Evolutionary conservation across 306 rosid genomes (phyloP).

Genomic region (Cucurbita moschata): DNA sequence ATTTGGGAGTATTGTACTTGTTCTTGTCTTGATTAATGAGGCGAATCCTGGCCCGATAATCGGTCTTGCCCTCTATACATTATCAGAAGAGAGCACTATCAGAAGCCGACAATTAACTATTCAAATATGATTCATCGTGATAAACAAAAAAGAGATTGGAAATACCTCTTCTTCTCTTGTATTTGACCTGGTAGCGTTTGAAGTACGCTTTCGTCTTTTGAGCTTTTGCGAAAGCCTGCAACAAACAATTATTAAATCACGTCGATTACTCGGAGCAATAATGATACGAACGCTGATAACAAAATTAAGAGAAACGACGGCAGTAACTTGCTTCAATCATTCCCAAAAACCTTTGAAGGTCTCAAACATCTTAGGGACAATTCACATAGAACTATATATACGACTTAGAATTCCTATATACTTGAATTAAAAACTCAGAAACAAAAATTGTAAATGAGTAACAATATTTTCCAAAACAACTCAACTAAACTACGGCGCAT

Average conservation of each 20-base stretch:
- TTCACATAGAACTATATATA: too few species aligned
- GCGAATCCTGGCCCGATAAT: slow-evolving; percentile 76
- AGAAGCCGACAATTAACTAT: background rate
- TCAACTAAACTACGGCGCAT: background rate
- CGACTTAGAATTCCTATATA: too few species aligned
- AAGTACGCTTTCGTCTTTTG: slow-evolving; percentile 58
- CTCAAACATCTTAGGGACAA: too few species aligned
- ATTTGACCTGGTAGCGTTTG: slow-evolving; percentile 73
- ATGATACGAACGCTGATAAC: background rate
- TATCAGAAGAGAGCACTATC: background rate
- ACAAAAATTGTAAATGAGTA: too few species aligned
- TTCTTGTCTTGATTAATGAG: slow-evolving; percentile 83
- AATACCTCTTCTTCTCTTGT: slow-evolving; percentile 77
- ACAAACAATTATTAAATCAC: background rate
- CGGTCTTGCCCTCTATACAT: slow-evolving; percentile 73
- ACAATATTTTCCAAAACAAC: background rate
- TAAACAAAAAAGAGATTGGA: background rate
- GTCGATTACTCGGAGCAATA: background rate
- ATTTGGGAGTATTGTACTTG: slow-evolving; percentile 81
- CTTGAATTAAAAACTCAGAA: too few species aligned
- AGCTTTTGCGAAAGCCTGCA: slow-evolving; percentile 42
- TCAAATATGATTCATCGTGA: background rate
- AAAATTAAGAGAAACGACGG: background rate
- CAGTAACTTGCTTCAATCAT: background rate
- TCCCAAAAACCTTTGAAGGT: background rate